A percentile compares a stretch with the other conserved stretches of the same genome.
Conservation (phyloP, 1,284 basidiomycete species). For the Trichosporon faecale region DNA sequence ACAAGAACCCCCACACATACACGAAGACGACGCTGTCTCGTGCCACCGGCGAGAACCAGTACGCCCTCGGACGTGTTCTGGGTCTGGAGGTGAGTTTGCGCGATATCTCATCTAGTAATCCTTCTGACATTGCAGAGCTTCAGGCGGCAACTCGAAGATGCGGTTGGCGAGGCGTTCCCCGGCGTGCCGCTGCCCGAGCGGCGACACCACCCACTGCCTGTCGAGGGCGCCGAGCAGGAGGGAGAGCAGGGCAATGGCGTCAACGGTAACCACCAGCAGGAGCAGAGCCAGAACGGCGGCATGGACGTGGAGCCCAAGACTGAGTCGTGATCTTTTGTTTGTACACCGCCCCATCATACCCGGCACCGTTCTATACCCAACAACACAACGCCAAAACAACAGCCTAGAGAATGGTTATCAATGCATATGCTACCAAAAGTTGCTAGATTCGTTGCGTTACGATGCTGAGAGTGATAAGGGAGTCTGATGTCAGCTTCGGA, state of each 20-base stretch:
- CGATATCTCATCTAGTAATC: not conserved
- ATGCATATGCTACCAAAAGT: conserved; percentile 15
- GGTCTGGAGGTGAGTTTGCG: conserved; percentile 42
- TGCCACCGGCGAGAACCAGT: conserved; percentile 48
- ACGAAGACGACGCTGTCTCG: conserved; percentile 39
- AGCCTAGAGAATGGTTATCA: conserved; percentile 11
- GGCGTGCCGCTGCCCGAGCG: conserved; percentile 39
- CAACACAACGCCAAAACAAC: not conserved
- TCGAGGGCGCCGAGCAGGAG: conserved; percentile 8
- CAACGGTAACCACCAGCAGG: not conserved
- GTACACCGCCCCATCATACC: not conserved
- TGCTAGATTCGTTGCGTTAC: conserved; percentile 11
- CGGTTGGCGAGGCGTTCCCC: conserved; percentile 38
- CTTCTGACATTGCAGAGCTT: conserved; percentile 31
- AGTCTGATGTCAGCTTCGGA: conserved; percentile 7
- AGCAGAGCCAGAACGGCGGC: not conserved
- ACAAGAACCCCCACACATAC: conserved; percentile 40
- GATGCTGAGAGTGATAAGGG: not conserved
- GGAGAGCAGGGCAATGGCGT: not conserved
- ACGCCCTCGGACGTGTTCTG: conserved; percentile 42
- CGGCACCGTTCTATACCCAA: not conserved
- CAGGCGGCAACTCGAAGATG: conserved; percentile 38
- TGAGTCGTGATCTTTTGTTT: not conserved
- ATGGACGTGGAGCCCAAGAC: conserved; percentile 8
- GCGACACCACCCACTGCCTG: conserved; percentile 31